Evolutionary conservation across 2,329 filamentous ascomycete species (phyloP).

Genomic region (Ceratocystis destructans): DNA sequence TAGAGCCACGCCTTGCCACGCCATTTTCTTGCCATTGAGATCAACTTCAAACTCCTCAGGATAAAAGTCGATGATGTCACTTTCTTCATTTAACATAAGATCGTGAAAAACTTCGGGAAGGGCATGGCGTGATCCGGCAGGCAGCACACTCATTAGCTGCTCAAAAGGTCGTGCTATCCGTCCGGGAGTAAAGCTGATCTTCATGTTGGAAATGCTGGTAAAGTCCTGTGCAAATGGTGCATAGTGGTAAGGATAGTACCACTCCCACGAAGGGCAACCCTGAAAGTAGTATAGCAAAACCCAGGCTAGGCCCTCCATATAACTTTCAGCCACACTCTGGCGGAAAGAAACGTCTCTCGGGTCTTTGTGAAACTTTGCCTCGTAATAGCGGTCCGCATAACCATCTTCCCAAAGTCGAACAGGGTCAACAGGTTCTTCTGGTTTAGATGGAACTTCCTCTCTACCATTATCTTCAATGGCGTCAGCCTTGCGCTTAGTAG

Average conservation of each 20-base stretch:
- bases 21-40: conserved; percentile 94
- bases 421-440: conserved; percentile 58
- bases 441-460: conserved; percentile 39
- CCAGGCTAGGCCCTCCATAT: conserved; percentile 91
- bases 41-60: conserved; percentile 88
- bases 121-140: conserved; percentile 81
- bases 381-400: conserved; percentile 90
- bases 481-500: conserved; percentile 64
- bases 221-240: conserved; percentile 96
- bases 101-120: conserved; percentile 79
- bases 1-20: conserved; percentile 90
- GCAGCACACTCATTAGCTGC: conserved; percentile 95
- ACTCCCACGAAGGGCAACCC: conserved; percentile 95
- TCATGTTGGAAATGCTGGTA: conserved; percentile 63
- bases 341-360: conserved; percentile 74
- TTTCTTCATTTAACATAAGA: conserved; percentile 77
- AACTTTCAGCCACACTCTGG: conserved; percentile 75
- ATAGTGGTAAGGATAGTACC: conserved; percentile 98
- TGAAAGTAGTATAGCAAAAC: conserved; percentile 96
- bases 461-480: conserved; percentile 46
- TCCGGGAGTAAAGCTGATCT: conserved; percentile 71
- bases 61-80: conserved; percentile 94
- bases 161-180: conserved; percentile 83
- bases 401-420: conserved; percentile 90
- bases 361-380: conserved; percentile 84